Evolutionary conservation across 2,329 filamentous ascomycete genomes (phyloP).

Genomic region (Diatrype stigma): DNA sequence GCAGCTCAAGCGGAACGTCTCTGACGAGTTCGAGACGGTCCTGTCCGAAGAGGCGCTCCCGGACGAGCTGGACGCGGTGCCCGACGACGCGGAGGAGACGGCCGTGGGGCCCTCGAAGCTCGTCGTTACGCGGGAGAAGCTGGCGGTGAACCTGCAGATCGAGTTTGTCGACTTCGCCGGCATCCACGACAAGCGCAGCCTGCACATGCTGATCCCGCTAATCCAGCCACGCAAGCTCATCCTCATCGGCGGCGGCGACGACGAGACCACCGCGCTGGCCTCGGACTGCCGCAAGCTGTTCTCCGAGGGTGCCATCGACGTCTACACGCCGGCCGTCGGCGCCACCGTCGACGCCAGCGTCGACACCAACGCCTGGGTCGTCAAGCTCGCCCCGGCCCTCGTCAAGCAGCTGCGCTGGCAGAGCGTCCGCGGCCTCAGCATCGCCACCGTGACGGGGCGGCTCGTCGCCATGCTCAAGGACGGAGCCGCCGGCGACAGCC

Average conservation of each 20-base stretch:
- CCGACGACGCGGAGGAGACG: slow-evolving; percentile 50
- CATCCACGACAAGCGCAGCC: slow-evolving; percentile 85
- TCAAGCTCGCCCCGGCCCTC: slow-evolving; percentile 80
- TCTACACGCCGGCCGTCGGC: slow-evolving; percentile 79
- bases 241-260: slow-evolving; percentile 73
- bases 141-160: slow-evolving; percentile 70
- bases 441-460: slow-evolving; percentile 86
- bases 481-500: slow-evolving; percentile 34
- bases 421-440: slow-evolving; percentile 80
- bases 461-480: slow-evolving; percentile 37
- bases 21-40: slow-evolving; percentile 43
- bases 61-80: slow-evolving; percentile 56
- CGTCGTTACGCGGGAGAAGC: slow-evolving; percentile 55
- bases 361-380: slow-evolving; percentile 95
- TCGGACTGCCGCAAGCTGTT: slow-evolving; percentile 72
- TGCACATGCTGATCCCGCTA: slow-evolving; percentile 91
- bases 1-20: slow-evolving; percentile 38
- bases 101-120: slow-evolving; percentile 69
- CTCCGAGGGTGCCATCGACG: slow-evolving; percentile 56
- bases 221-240: slow-evolving; percentile 94
- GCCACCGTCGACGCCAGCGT: slow-evolving; percentile 81
- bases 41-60: slow-evolving; percentile 36
- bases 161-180: slow-evolving; percentile 90
- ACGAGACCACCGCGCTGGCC: slow-evolving; percentile 76
- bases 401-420: slow-evolving; percentile 92